Evolutionary conservation across 768 basidiomycete species (phyloP), one percentile per base, ranked within the genome.

Genomic region (Suillus discolor): DNA sequence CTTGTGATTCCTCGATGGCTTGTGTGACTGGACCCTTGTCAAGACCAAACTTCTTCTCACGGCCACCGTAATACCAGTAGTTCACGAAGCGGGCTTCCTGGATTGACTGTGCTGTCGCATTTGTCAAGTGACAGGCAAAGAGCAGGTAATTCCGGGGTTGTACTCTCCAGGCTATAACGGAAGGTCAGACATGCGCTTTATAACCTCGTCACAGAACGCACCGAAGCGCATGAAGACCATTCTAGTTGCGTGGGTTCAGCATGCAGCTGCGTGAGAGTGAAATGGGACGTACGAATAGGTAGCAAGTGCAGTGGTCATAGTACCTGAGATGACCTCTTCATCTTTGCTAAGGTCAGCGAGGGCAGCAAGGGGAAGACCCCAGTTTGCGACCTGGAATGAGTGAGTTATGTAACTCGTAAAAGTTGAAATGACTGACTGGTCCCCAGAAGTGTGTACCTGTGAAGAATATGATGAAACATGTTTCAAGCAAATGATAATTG

Each of bases 401-500:
- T 67, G 61, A 55, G 38, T 53, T 41, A 66, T 64, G 57, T 38
- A 68, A 49, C 64, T 49, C 18, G 36, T 41, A 42, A 7, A 20
- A 38, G 18, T 59, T 4, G 65, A 65, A 66, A 39, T 51, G 71
- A 88, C 93, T 76, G 67, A 97, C 96, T 67, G 96, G 96, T 71
- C 96, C 96, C 96, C 96, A 97, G 83, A 97, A 97, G 79, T 97
- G 96, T 68, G 96, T 97, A 74, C 95, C 95, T 97, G 65, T 39
- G 2, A 63, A 57, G 66, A 63, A n/a, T 15, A 51, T 16, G 54
- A 68, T 75, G n/a, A 74, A 71, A 65, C 44, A n/a, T 25, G 64
- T 38, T 6, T 8, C 69, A 45, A 25, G 60, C 34, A 42, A 28
- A 65, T 20, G 57, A 66, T 66, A 11, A 39, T 65, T 65, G 12